Base-by-base conservation (phyloP, 2,329 filamentous ascomycete species). In the Aspergillus hiratsukae region DNA sequence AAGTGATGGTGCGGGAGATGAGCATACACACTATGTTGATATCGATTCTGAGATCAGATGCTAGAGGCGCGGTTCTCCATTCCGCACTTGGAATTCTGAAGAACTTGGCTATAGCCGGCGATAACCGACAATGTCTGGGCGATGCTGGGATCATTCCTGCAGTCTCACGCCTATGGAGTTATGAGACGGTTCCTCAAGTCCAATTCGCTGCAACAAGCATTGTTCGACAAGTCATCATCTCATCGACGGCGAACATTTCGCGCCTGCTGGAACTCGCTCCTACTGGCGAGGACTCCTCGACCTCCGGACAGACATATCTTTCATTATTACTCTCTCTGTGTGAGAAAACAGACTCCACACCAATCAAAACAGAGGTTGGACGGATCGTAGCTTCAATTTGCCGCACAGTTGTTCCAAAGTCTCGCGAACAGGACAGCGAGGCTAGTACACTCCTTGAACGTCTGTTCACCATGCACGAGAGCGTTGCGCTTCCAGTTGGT, bases 341-440 rank as follows among this genome's bases (percentile, higher is more conserved):
- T 48, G 61, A 66, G 6, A 73, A 73, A 54, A 74, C 76, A 3
- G 76, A 78, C 53, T 76, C 76, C 10, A 62, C 68, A 0, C 75
- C 76, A 6, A 76, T 76, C 17, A 76, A 74, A 60, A 78, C 72
- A 0, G 78, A 81, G 59, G 74, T 79, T 52, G 78, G 77, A 21
- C 75, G 78, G 41, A 76, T 71, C 4, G 60, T 79, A 49, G 75
- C 75, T 28, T 77, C 77, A 14, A 69, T 80, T 19, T 77, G 76
- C 55, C 73, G 77, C 17, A 73, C 69, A 7, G 57, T 76, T 14
- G 64, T 69, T 43, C 69, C 72, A 11, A 66, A 64, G 23, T 57
- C 62, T 19, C 61, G 64, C 2, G 66, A 67, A 29, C 59, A 66
- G 27, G 61, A 65, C 45, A 28, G 54, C 4, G 55, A 66, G 19